Base-by-base conservation (phyloP, 371 early-diverging fungal species). In the Mucor racemosus region DNA sequence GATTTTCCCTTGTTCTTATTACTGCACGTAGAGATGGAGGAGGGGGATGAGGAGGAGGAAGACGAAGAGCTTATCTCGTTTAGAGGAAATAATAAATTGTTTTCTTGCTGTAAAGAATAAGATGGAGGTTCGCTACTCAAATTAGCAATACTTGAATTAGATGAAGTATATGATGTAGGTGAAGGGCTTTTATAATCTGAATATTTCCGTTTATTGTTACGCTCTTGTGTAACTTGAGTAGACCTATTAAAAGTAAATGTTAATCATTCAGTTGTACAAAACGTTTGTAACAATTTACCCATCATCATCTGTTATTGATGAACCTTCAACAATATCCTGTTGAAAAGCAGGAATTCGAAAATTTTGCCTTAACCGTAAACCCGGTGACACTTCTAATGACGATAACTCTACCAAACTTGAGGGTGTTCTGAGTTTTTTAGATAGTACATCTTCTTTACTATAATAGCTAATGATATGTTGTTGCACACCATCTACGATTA, bases 391-490 rank as follows among this genome's bases (percentile, higher is more conserved):
- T 58, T 76, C 76, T 10, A 82, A 71, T 40, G 73, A 58, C 15
- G 76, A 76, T n/a, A 82, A 56, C 21, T 75, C 80, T 15, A 76
- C 65, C 7, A 76, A 66, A n/a, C 69, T 78, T 1, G 83, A 80
- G 1, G 86, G 86, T 4, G 84, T 85, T 50, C 75, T 69, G 9
- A 85, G 76, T 55, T 65, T 74, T 9, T 77, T 76, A 2, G 76
- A 67, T 26, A 84, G 54, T 17, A 90, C 85, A 68, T 92, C 90
- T n/a, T 91, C 90, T 69, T 88, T 86, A 58, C 81, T 81, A 69
- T 92, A 92, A 68, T 94, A 94, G 64, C 90, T 91, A 48, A 94
- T 91, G 62, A 94, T 77, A 60, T 93, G 94, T 68, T 92, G 89
- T 57, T 85, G 84, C 56, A 85, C 84, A 60, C 90, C 89, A 65